Conservation (phyloP, 495 filamentous ascomycete species). For the Elasticomyces elasticus region DNA sequence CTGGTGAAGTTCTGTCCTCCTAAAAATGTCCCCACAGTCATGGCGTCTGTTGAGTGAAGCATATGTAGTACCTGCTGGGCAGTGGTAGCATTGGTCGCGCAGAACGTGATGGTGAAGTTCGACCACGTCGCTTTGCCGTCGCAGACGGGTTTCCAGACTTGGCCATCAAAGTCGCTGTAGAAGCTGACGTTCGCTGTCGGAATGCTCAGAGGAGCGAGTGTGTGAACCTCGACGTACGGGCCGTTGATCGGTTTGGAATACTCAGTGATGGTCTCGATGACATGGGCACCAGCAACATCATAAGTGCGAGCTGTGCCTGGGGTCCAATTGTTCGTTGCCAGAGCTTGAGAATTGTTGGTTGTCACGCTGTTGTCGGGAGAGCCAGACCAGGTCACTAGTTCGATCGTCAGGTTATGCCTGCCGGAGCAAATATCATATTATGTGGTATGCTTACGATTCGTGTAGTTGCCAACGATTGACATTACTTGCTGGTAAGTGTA, state of each 20-base stretch:
- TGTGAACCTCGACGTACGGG: conserved; percentile 23
- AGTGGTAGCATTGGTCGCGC: conserved; percentile 13
- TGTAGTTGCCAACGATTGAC: conserved; percentile 25
- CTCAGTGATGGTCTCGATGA: conserved; percentile 25
- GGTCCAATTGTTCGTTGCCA: conserved; percentile 15
- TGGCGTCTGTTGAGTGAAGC: conserved; percentile 13
- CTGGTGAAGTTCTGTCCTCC: conserved; percentile 23
- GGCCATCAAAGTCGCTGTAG: conserved; percentile 14
- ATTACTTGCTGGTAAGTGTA: conserved; percentile 26
- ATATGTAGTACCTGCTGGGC: neutral
- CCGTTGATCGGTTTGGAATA: conserved; percentile 24
- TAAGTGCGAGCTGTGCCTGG: conserved; percentile 23
- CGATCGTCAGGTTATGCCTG: no score
- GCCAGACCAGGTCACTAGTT: conserved; percentile 28
- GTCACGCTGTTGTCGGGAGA: conserved; percentile 11
- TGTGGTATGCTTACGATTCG: no score
- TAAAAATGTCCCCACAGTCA: conserved; percentile 18
- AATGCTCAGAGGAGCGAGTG: conserved; percentile 16
- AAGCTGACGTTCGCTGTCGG: conserved; percentile 18
- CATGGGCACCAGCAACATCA: conserved; percentile 16
- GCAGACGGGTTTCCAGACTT: conserved; percentile 18
- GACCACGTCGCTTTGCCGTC: conserved; percentile 16
- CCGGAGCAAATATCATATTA: no score
- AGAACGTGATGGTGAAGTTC: conserved; percentile 24
- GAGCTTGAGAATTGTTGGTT: conserved; percentile 19